These are phyloP conservation scores for Leccinellum albellum DNA, from an alignment of 768 basidiomycete species.

Conservation along the genomic window DNA sequence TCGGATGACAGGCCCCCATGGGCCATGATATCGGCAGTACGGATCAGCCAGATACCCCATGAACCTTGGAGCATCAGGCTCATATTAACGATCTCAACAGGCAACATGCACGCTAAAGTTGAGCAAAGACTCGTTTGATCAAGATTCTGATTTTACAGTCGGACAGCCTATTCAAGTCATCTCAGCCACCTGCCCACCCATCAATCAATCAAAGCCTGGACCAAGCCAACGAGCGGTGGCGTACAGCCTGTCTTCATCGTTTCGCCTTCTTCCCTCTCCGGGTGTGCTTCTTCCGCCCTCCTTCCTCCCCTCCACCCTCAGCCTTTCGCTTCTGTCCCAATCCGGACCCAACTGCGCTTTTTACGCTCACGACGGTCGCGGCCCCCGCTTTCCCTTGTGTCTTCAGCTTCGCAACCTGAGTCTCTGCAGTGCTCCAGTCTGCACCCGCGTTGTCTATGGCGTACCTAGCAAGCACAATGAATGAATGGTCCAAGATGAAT, in stretches of 20 bases:
- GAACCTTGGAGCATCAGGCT: neutral
- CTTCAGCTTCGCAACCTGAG: constrained; percentile 55
- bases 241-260: constrained; percentile 16
- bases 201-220: neutral
- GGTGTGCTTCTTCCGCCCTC: constrained; percentile 46
- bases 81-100: neutral
- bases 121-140: no score
- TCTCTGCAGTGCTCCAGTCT: constrained; percentile 76
- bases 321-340: constrained; percentile 61
- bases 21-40: neutral
- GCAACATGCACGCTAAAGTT: neutral
- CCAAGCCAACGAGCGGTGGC: neutral
- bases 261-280: constrained; percentile 43
- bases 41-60: neutral
- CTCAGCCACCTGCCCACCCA: neutral
- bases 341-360: constrained; percentile 29
- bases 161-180: no score
- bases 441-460: constrained; percentile 66
- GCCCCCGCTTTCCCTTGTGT: constrained; percentile 39
- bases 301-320: constrained; percentile 28
- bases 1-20: neutral
- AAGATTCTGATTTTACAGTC: no score
- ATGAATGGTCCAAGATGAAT: neutral
- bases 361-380: constrained; percentile 77
- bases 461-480: constrained; percentile 42